These are phyloP conservation scores for Camellia lanceoleosa DNA, from an alignment of 148 eudicot genomes.

Conservation along the genomic window DNA sequence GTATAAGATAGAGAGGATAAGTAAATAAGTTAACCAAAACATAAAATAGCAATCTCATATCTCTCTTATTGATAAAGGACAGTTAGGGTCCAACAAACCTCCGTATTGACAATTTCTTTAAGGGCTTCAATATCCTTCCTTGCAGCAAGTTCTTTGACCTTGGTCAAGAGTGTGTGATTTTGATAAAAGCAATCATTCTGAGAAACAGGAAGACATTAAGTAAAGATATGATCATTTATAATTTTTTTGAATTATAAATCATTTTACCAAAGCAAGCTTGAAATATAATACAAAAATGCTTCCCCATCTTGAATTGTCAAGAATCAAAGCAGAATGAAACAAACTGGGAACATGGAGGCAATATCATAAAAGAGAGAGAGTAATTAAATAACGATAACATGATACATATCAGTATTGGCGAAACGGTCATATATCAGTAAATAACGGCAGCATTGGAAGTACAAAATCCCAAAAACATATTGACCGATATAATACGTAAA, in stretches of 20 bases:
- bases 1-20: neutral
- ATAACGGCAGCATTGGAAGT: too few relatives aligned
- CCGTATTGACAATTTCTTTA: conserved; percentile 29
- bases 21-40: neutral
- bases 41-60: neutral
- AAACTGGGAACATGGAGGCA: neutral
- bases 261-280: neutral
- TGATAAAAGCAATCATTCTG: conserved; percentile 43
- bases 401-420: too few relatives aligned
- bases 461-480: too few relatives aligned
- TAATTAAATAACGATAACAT: too few relatives aligned
- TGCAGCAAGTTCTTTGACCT: conserved; percentile 42
- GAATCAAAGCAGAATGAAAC: neutral
- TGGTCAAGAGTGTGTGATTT: conserved; percentile 28
- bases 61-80: neutral
- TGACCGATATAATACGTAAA: too few relatives aligned
- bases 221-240: neutral
- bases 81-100: conserved; percentile 32
- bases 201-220: neutral
- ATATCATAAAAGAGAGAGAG: neutral
- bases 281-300: neutral
- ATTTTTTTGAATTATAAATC: neutral
- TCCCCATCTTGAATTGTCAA: neutral
- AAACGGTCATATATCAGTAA: too few relatives aligned
- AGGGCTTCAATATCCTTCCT: conserved; percentile 52